Evolutionary conservation across 108 stramenopile species (phyloP).

Genomic region (Hondaea fermentalgiana): DNA sequence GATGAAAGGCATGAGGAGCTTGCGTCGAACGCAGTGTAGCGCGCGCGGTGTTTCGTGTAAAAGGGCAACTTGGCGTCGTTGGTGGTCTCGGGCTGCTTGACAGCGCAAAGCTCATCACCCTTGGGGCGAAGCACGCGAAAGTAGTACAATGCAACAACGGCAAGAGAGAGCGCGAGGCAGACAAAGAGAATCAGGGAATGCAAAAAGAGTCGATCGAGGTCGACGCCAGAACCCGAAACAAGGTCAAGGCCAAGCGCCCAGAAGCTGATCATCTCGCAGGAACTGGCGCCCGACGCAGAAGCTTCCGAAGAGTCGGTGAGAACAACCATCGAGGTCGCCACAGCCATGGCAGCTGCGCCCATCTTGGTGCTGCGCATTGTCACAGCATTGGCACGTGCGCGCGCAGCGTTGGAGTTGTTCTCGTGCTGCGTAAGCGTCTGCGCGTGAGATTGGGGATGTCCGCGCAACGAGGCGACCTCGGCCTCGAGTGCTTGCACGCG

Average conservation of each 20-base stretch:
- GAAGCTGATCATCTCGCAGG: not conserved
- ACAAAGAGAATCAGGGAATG: not conserved
- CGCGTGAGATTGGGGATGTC: too few species aligned
- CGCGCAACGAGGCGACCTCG: not conserved
- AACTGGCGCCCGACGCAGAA: not conserved
- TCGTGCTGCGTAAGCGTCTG: too few species aligned
- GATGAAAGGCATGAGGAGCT: too few species aligned
- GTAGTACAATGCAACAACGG: not conserved
- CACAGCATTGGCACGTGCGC: not conserved
- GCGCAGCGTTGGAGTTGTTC: not conserved
- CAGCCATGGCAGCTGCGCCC: not conserved
- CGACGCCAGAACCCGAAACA: not conserved
- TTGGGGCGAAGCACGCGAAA: not conserved
- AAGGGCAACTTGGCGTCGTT: too few species aligned
- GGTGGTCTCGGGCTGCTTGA: too few species aligned
- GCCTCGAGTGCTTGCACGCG: not conserved
- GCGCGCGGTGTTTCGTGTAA: too few species aligned
- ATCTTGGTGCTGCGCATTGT: not conserved
- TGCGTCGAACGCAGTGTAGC: too few species aligned
- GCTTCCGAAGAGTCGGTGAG: not conserved
- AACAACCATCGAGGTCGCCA: not conserved
- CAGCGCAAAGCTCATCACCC: not conserved
- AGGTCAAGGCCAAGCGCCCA: not conserved
- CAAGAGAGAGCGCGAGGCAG: not conserved
- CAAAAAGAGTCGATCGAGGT: not conserved